Conservation (phyloP, 163 green algal species). For the Coccomyxa subellipsoidea region DNA sequence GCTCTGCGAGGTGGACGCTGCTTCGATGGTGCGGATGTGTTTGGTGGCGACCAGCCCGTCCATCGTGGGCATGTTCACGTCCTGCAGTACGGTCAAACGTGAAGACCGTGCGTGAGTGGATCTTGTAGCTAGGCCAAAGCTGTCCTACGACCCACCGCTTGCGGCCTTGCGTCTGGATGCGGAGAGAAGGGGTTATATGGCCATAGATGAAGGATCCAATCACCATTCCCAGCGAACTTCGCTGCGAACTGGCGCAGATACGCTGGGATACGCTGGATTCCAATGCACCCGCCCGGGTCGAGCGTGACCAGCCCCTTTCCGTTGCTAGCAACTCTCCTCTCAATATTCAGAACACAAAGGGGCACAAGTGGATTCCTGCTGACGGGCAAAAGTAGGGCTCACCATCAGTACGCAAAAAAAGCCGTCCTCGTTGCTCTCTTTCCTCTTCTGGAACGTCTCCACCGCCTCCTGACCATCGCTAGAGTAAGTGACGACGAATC, state of each 20-base stretch:
- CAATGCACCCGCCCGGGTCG: no score
- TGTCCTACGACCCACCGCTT: background rate
- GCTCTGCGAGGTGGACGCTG: constrained; percentile 14
- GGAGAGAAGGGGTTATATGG: background rate
- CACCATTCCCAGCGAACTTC: background rate
- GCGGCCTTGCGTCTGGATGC: background rate
- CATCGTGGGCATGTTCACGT: constrained; percentile 62
- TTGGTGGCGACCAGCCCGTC: constrained; percentile 53
- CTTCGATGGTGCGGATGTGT: constrained; percentile 35
- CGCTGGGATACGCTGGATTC: background rate
- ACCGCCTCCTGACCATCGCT: background rate
- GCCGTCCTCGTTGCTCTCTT: constrained; percentile 4
- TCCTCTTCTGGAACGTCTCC: background rate
- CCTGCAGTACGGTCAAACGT: constrained; percentile 6
- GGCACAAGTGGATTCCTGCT: no score
- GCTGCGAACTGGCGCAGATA: no score
- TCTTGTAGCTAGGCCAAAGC: background rate
- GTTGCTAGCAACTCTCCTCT: no score
- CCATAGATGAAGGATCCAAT: background rate
- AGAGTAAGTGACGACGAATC: background rate
- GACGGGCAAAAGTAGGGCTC: no score
- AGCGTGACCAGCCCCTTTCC: no score
- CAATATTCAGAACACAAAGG: no score
- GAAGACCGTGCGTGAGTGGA: no score
- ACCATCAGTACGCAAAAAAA: background rate